Conservation (phyloP, 2,329 filamentous ascomycete species). For the Claviceps maximensis region DNA sequence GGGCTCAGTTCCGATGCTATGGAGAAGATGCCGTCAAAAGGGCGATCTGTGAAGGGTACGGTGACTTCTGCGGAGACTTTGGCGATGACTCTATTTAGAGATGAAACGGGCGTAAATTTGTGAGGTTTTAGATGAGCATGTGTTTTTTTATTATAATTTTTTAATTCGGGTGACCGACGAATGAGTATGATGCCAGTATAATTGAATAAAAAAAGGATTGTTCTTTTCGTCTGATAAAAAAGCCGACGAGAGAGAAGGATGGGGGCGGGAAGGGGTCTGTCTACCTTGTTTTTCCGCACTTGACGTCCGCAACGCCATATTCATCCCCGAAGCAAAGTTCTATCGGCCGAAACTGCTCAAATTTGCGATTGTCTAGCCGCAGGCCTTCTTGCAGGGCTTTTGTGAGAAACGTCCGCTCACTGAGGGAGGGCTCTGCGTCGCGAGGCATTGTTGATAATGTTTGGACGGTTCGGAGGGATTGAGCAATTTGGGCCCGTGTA, state of each 20-base stretch:
- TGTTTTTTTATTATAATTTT: neutral
- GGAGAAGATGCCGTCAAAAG: constrained; percentile 90
- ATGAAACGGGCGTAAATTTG: neutral
- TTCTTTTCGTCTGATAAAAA: too few species aligned
- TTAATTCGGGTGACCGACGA: neutral
- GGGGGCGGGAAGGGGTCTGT: neutral
- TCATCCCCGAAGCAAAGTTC: constrained; percentile 77
- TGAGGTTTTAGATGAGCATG: neutral
- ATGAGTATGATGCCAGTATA: too few species aligned
- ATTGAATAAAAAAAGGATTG: too few species aligned
- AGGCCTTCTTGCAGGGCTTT: constrained; percentile 70
- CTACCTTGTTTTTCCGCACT: constrained; percentile 80
- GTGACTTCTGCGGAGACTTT: constrained; percentile 82
- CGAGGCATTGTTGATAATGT: constrained; percentile 57
- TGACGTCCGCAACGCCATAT: constrained; percentile 78
- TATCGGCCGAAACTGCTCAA: constrained; percentile 68
- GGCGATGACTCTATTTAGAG: constrained; percentile 54
- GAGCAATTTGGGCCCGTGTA: neutral
- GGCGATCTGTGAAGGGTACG: constrained; percentile 72
- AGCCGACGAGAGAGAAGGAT: neutral
- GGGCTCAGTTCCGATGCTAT: constrained; percentile 85
- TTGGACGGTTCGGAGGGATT: neutral
- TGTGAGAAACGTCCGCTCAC: constrained; percentile 75
- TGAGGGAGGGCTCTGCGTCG: constrained; percentile 79
- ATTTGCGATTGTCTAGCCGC: constrained; percentile 69